Evolutionary conservation across 2,329 filamentous ascomycete genomes (phyloP).

Genomic region (Sporothrix variecibatus): DNA sequence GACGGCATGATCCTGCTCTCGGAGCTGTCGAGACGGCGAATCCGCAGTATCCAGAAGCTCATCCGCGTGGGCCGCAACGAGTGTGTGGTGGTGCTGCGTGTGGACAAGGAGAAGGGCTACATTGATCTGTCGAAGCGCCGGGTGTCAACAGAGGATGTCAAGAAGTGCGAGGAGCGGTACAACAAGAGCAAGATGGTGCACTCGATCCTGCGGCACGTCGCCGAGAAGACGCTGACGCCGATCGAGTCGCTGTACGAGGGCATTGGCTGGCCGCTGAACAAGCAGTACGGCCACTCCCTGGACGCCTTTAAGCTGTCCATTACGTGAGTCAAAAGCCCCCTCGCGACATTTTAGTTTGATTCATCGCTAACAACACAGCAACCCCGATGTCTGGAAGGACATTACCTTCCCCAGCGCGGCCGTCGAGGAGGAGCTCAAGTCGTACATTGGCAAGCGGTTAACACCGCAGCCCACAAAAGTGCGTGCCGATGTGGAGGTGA

Average conservation of each 20-base stretch:
- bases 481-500: conserved; percentile 94
- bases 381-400: conserved; percentile 94
- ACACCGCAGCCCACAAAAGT: conserved; percentile 99
- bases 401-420: conserved; percentile 83
- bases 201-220: conserved; percentile 97
- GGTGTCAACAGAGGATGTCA: conserved; percentile 94
- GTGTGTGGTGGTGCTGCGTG: conserved; percentile 95
- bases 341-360: background rate
- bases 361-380: conserved; percentile 52
- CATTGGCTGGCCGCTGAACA: conserved; percentile 96
- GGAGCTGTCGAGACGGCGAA: conserved; percentile 96
- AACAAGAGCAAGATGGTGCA: conserved; percentile 99
- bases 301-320: conserved; percentile 99
- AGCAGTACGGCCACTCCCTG: conserved; percentile 93
- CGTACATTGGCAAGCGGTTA: conserved; percentile 94
- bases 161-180: conserved; percentile 98
- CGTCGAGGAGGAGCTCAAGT: conserved; percentile 85
- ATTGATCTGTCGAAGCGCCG: conserved; percentile 98
- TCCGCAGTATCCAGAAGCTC: conserved; percentile 97
- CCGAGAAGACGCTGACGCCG: conserved; percentile 92
- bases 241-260: conserved; percentile 92
- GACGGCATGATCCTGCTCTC: conserved; percentile 99
- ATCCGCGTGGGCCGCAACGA: conserved; percentile 98
- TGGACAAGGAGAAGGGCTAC: conserved; percentile 98
- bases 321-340: too few relatives aligned